These are phyloP conservation scores for Roridomyces roridus DNA, from an alignment of 768 basidiomycete genomes.

Conservation along the genomic window DNA sequence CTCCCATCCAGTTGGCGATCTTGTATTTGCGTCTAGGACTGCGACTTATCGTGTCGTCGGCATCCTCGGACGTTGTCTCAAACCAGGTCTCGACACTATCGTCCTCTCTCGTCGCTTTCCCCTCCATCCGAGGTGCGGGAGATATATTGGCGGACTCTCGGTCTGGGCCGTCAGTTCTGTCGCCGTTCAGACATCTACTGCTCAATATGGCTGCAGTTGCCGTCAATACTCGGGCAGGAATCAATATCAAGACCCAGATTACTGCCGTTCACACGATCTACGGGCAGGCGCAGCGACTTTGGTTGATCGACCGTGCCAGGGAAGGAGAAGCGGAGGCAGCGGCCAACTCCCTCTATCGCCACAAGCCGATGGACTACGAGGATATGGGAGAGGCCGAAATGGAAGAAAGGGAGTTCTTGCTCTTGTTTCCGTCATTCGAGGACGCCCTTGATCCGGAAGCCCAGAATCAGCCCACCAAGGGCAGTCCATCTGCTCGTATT, in stretches of 20 bases:
- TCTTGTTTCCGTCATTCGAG: slow-evolving; percentile 87
- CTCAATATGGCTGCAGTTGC: slow-evolving; percentile 54
- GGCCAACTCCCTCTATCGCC: slow-evolving; percentile 79
- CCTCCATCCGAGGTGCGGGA: slow-evolving; percentile 52
- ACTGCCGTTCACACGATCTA: slow-evolving; percentile 56
- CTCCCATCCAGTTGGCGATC: slow-evolving; percentile 70
- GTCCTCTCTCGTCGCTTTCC: slow-evolving; percentile 56
- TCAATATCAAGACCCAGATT: slow-evolving; percentile 37
- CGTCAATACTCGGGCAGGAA: slow-evolving; percentile 50
- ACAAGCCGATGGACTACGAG: slow-evolving; percentile 57
- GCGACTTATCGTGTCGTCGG: slow-evolving; percentile 47
- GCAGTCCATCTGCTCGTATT: slow-evolving; percentile 32
- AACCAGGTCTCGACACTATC: slow-evolving; percentile 31
- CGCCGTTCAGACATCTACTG: slow-evolving; percentile 50
- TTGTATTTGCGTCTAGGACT: slow-evolving; percentile 76
- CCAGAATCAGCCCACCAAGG: slow-evolving; percentile 16
- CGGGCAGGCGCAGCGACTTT: slow-evolving; percentile 77
- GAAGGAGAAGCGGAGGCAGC: slow-evolving; percentile 68
- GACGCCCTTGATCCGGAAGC: slow-evolving; percentile 51
- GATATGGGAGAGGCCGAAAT: slow-evolving; percentile 71
- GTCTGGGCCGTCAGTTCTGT: slow-evolving; percentile 33
- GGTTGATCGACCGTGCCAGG: slow-evolving; percentile 81
- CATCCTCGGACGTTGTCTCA: slow-evolving; percentile 20
- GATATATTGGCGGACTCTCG: slow-evolving; percentile 36
- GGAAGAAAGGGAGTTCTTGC: slow-evolving; percentile 84